phyloP scores from a whole-genome alignment of 768 basidiomycete species.

The Leucosporidium yakuticum region DNA sequence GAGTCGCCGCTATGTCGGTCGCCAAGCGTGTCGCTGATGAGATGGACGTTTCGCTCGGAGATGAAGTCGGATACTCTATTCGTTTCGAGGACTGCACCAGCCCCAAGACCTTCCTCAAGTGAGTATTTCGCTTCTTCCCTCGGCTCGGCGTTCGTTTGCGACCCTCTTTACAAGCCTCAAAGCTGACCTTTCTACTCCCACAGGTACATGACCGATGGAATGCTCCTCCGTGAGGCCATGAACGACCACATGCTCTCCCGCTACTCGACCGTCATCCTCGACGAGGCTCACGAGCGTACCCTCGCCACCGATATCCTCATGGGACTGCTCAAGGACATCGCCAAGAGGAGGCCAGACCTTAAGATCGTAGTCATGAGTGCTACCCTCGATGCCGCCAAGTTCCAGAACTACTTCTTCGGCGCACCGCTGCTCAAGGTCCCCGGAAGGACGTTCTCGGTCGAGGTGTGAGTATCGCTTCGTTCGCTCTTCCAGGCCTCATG shows the following conservation, averaged over 20 bases:
- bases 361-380: constrained; percentile 99
- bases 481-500: not conserved
- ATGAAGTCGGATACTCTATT: constrained; percentile 94
- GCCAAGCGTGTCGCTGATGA: constrained; percentile 98
- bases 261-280: constrained; percentile 96
- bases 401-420: constrained; percentile 81
- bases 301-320: constrained; percentile 97
- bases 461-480: constrained; percentile 54
- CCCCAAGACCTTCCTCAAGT: constrained; percentile 85
- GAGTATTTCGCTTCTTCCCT: not conserved
- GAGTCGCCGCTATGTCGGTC: constrained; percentile 96
- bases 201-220: constrained; percentile 96
- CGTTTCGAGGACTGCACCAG: constrained; percentile 97
- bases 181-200: not conserved
- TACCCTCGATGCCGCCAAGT: constrained; percentile 92
- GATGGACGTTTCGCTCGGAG: constrained; percentile 93
- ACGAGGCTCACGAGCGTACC: constrained; percentile 98
- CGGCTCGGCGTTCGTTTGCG: not conserved
- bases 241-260: constrained; percentile 80
- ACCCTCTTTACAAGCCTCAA: too few species aligned
- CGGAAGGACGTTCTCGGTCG: constrained; percentile 89
- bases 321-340: constrained; percentile 83
- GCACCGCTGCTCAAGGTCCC: constrained; percentile 51
- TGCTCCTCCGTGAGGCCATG: constrained; percentile 71
- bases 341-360: constrained; percentile 72